Conservation (phyloP, 116 monocot species). For the Iris pallida region DNA sequence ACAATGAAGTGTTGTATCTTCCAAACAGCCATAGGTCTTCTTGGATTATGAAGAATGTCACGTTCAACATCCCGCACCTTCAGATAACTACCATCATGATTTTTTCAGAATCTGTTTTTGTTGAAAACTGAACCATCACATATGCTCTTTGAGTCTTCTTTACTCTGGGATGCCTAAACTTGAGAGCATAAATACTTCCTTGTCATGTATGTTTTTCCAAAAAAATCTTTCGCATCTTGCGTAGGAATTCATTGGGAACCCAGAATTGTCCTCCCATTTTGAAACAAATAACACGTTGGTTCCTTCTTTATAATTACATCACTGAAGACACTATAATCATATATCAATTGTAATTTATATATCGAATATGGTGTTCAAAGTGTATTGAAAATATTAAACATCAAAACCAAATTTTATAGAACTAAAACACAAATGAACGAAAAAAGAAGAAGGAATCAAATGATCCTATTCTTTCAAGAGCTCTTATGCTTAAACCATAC, state of each 20-base stretch:
- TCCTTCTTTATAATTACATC: too few relatives aligned
- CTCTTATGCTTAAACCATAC: too few relatives aligned
- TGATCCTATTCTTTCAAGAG: too few relatives aligned
- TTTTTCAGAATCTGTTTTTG: slow-evolving; percentile 15
- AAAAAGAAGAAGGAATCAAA: too few relatives aligned
- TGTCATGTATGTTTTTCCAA: slow-evolving; percentile 40
- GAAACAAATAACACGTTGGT: too few relatives aligned
- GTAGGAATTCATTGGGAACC: slow-evolving; percentile 40
- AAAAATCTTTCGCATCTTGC: slow-evolving; percentile 37
- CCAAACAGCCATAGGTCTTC: slow-evolving; percentile 28
- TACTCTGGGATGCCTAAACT: slow-evolving; percentile 52
- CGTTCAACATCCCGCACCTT: slow-evolving; percentile 24
- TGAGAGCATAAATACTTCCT: slow-evolving; percentile 61
- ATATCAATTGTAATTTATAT: too few relatives aligned
- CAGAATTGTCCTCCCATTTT: slow-evolving; percentile 49
- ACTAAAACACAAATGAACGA: too few relatives aligned
- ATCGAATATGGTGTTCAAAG: too few relatives aligned
- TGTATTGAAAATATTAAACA: too few relatives aligned
- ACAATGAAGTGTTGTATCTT: slow-evolving; percentile 36
- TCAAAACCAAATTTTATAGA: too few relatives aligned
- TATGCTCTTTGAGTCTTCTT: slow-evolving; percentile 28
- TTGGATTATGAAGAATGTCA: slow-evolving; percentile 68
- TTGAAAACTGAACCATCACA: slow-evolving; percentile 66
- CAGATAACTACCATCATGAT: slow-evolving; percentile 19
- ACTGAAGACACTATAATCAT: too few relatives aligned